Percentiles rank a stretch among this genome's conserved stretches.
phyloP scores from a whole-genome alignment of 192 early-diverging fungal species.

The Coemansia aciculifera region DNA sequence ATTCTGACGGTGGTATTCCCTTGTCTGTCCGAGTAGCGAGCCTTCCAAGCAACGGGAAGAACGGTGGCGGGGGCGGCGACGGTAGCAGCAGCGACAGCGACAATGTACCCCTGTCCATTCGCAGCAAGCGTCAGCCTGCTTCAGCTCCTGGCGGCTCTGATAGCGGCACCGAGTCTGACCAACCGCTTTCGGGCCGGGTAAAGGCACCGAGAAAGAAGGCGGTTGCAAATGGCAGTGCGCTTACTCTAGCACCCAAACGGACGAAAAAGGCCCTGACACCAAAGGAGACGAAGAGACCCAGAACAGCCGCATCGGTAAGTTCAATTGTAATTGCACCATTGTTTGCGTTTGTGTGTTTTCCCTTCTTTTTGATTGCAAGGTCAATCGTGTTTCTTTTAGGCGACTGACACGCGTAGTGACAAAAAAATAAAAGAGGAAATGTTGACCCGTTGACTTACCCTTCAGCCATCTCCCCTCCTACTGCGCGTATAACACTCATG shows the following conservation, averaged over 20 bases:
- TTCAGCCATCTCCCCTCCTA: background rate
- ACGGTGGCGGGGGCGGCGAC: background rate
- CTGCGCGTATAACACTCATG: background rate
- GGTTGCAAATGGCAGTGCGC: slow-evolving; percentile 4
- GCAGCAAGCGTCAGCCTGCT: slow-evolving; percentile 2
- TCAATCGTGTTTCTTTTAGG: background rate
- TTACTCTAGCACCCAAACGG: background rate
- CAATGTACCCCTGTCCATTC: slow-evolving; percentile 40
- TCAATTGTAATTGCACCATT: background rate
- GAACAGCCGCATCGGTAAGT: slow-evolving; percentile 14
- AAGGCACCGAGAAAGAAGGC: slow-evolving; percentile 15
- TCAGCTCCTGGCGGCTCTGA: background rate
- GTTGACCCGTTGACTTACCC: background rate
- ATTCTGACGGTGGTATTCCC: slow-evolving; percentile 47
- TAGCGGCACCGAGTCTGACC: slow-evolving; percentile 51
- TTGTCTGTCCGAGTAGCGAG: slow-evolving; percentile 31
- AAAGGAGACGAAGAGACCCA: slow-evolving; percentile 8
- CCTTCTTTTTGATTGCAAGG: background rate
- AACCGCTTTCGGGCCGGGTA: slow-evolving; percentile 44
- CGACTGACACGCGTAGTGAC: background rate
- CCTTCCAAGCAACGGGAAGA: background rate
- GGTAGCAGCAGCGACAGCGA: slow-evolving; percentile 29
- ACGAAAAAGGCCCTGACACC: slow-evolving; percentile 9
- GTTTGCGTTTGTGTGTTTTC: background rate
- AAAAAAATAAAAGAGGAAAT: background rate